Conservation (phyloP, 2,329 filamentous ascomycete genomes). For the Venturia nashicola region DNA sequence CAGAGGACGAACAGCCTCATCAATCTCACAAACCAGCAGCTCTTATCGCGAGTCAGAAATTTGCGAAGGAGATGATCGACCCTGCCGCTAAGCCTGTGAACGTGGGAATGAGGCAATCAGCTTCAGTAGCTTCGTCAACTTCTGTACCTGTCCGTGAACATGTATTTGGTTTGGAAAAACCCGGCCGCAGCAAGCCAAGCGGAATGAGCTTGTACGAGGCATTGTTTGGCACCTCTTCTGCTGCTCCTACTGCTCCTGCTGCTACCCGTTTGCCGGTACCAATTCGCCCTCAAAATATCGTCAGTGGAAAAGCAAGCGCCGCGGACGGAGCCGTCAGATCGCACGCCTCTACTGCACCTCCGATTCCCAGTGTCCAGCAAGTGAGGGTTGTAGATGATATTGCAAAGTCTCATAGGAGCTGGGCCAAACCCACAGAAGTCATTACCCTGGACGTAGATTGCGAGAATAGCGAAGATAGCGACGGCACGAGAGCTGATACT, state of each 20-base stretch:
- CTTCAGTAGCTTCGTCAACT: too few species aligned
- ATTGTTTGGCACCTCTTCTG: too few species aligned
- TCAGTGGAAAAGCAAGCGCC: not conserved
- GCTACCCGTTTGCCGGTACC: too few species aligned
- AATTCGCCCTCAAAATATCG: not conserved
- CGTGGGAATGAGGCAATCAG: too few species aligned
- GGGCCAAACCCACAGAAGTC: not conserved
- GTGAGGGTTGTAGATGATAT: not conserved
- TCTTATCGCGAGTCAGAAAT: not conserved
- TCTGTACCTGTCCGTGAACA: too few species aligned
- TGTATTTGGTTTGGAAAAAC: too few species aligned
- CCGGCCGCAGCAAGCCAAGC: too few species aligned
- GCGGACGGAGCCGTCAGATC: not conserved
- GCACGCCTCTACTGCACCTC: not conserved
- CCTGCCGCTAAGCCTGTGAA: not conserved
- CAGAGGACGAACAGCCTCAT: not conserved
- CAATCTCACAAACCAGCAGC: not conserved
- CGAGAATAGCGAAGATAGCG: not conserved
- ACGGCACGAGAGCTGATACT: not conserved
- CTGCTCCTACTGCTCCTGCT: too few species aligned
- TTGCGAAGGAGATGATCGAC: not conserved
- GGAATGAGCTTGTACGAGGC: too few species aligned
- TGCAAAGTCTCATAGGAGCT: not conserved
- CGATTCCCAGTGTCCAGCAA: not conserved
- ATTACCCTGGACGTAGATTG: not conserved